Evolutionary conservation across 1,284 basidiomycete species (phyloP), one percentile per base, ranked within the genome.

Genomic region (Dichomitus squalens): DNA sequence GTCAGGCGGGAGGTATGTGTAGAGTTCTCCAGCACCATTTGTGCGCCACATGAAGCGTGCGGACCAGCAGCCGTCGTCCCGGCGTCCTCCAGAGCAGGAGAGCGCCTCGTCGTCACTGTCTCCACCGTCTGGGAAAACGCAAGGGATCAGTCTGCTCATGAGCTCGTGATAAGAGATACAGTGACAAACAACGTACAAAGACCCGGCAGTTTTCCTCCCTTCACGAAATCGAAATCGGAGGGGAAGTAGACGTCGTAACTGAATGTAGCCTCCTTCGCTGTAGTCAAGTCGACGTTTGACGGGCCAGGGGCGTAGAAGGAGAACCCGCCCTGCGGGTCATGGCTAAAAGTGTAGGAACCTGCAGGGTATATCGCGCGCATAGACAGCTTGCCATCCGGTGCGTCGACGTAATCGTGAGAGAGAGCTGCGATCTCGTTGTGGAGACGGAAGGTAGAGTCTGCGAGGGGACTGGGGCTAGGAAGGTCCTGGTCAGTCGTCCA

Each of bases 211-310:
- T 72, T 73, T 33, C 72, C 72, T 27, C 71, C 70, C 59, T 64
- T 65, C 50, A 64, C 64, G 51, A 64, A 83, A 7, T 73, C 72
- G 59, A 87, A 88, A 57, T 78, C 76, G 0, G 52, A 58, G 0
- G 83, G 80, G 64, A 89, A 88, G 64, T 81, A 87, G 4, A 85
- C 81, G 60, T 81, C 80, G 67, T 88, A 90, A 14, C 68, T 69
- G 48, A 90, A 68, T 2, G 81, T 79, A 18, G 82, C 81, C 56
- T 77, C 82, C 39, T 68, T 73, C 1, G 85, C 85, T 16, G 68
- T 65, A 0, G 73, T 64, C 35, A 86, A 69, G 29, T 79, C 72
- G n/a, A 86, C 16, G 80, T 79, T n/a, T 66, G 62, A 0, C 1
- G 70, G 70, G 18, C 70, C 71, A 8, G 63, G 57, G 14, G 84